Evolutionary conservation across 2,329 filamentous ascomycete species (phyloP).

Genomic region (Pestalotiopsis sp.): DNA sequence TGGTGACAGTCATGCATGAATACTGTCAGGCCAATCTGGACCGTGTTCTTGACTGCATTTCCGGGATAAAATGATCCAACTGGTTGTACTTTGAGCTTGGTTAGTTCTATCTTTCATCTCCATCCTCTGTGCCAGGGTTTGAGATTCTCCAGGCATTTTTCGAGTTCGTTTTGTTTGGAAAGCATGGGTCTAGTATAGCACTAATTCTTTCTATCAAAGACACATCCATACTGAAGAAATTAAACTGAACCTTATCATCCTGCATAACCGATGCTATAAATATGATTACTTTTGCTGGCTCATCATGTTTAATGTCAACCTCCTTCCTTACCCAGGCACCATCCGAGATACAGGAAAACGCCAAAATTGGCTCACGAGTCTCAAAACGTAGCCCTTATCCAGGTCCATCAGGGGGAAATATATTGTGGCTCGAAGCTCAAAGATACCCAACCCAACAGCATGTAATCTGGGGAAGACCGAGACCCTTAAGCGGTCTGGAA

Average conservation of each 20-base stretch:
- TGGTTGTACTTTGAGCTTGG: no score
- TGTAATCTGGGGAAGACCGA: not conserved
- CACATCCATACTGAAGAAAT: not conserved
- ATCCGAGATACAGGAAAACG: not conserved
- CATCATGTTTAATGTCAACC: not conserved
- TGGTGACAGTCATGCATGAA: no score
- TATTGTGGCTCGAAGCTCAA: not conserved
- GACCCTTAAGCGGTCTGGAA: not conserved
- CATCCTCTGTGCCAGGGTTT: no score
- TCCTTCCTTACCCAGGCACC: not conserved
- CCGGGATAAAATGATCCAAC: no score
- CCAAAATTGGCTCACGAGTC: not conserved
- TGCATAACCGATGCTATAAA: conserved; percentile 1
- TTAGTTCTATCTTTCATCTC: no score
- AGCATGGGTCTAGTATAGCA: no score
- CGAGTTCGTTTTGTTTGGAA: no score
- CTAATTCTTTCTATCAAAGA: not conserved
- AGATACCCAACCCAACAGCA: not conserved
- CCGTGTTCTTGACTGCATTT: no score
- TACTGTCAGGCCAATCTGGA: no score
- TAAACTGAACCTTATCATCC: not conserved
- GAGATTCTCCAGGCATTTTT: no score
- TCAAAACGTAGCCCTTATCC: not conserved
- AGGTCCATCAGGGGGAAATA: not conserved
- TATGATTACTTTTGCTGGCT: not conserved